phyloP scores from a whole-genome alignment of 805 yeast species.

The Wilhelminamyces savonicus region DNA sequence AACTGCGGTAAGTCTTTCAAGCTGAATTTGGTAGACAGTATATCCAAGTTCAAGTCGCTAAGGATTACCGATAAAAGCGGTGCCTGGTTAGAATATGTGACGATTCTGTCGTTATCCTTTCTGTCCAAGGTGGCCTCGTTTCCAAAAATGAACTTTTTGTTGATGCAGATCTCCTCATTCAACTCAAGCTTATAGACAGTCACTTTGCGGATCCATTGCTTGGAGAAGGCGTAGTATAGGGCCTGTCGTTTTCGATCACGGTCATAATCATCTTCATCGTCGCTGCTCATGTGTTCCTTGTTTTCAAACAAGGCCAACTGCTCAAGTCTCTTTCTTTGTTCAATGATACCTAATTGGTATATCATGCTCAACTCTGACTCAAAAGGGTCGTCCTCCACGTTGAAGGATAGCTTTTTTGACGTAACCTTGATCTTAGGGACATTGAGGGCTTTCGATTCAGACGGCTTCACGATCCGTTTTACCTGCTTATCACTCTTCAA shows the following conservation, averaged over 20 bases:
- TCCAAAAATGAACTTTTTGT: conserved; percentile 29
- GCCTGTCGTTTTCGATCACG: too few relatives aligned
- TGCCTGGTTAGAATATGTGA: conserved; percentile 25
- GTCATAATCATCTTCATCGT: conserved; percentile 1
- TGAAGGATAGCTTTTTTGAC: conserved; percentile 20
- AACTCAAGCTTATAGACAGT: conserved; percentile 32
- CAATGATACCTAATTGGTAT: conserved; percentile 34
- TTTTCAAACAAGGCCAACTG: conserved; percentile 17
- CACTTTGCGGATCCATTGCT: conserved; percentile 69
- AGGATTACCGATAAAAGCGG: conserved; percentile 29
- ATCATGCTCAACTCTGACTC: conserved; percentile 36
- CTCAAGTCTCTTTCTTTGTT: conserved; percentile 34
- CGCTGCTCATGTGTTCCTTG: conserved; percentile 1
- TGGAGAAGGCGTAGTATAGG: too few relatives aligned
- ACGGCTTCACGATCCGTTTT: conserved; percentile 17
- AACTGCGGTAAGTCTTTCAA: conserved; percentile 47
- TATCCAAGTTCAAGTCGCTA: conserved; percentile 17
- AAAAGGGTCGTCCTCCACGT: conserved; percentile 41
- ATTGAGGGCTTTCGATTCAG: conserved; percentile 18
- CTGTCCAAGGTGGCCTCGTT: conserved; percentile 15
- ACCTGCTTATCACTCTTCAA: conserved; percentile 13
- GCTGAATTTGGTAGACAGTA: conserved; percentile 22
- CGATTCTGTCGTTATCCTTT: conserved; percentile 18
- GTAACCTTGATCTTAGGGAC: conserved; percentile 24
- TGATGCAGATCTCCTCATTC: conserved; percentile 4